Evolutionary conservation across 768 basidiomycete species (phyloP).

Genomic region (Pleurotus ostreatus): DNA sequence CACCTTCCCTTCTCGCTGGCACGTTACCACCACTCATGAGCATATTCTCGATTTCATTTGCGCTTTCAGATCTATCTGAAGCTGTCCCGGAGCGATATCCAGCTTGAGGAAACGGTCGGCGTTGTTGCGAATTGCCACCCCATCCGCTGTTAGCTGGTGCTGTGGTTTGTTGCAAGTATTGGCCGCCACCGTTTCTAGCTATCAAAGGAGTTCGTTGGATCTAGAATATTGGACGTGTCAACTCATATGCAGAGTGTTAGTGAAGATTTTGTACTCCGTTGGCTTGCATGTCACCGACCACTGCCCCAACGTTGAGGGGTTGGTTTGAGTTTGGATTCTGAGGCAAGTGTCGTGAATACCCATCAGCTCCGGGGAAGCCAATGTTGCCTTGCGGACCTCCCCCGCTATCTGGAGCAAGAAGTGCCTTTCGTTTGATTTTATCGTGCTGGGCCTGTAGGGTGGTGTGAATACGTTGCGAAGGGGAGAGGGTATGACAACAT

Average conservation of each 20-base stretch:
- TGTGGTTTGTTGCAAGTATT: slow-evolving; percentile 23
- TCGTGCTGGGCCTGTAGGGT: slow-evolving; percentile 62
- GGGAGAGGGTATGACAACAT: neutral
- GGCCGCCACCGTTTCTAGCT: slow-evolving; percentile 37
- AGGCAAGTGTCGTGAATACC: slow-evolving; percentile 19
- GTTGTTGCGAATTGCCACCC: slow-evolving; percentile 36
- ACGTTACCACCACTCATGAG: slow-evolving; percentile 32
- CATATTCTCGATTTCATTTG: slow-evolving; percentile 69
- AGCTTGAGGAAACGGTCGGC: slow-evolving; percentile 41
- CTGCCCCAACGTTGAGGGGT: slow-evolving; percentile 44
- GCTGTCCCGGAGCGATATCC: slow-evolving; percentile 41
- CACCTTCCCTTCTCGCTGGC: slow-evolving; percentile 20
- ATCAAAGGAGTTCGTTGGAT: slow-evolving; percentile 68
- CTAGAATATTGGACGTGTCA: slow-evolving; percentile 26
- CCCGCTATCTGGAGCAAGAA: slow-evolving; percentile 45
- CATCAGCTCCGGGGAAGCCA: slow-evolving; percentile 15
- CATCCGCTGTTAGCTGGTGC: slow-evolving; percentile 28
- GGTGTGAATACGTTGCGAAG: neutral
- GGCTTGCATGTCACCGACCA: slow-evolving; percentile 64
- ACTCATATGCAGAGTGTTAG: no score
- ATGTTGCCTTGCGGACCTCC: slow-evolving; percentile 13
- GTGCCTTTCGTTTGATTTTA: slow-evolving; percentile 76
- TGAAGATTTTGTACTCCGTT: slow-evolving; percentile 41
- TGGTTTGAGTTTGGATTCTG: slow-evolving; percentile 22
- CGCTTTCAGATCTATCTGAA: slow-evolving; percentile 63